Percentiles rank a stretch among this genome's conserved stretches.
Evolutionary conservation across 2,329 filamentous ascomycete species (phyloP).

Genomic region (Fusarium sublunatum): DNA sequence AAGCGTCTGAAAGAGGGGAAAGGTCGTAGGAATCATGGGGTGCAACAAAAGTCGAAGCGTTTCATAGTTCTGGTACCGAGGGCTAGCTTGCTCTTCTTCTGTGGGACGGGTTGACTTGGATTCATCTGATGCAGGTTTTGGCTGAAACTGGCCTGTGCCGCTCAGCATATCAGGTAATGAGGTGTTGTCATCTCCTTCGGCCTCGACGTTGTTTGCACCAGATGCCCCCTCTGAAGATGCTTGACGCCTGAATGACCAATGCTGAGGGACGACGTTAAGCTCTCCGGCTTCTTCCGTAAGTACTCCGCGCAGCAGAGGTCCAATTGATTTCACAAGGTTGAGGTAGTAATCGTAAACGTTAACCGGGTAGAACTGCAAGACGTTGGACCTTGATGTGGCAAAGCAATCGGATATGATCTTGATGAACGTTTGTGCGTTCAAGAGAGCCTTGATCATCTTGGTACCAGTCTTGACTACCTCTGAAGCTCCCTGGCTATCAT

Average conservation of each 20-base stretch:
- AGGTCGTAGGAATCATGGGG: slow-evolving; percentile 81
- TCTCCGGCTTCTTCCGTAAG: slow-evolving; percentile 87
- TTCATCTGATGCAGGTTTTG: slow-evolving; percentile 39
- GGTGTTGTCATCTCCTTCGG: slow-evolving; percentile 46
- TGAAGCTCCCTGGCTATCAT: slow-evolving; percentile 50
- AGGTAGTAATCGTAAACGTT: slow-evolving; percentile 89
- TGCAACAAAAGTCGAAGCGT: slow-evolving; percentile 81
- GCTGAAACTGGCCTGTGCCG: slow-evolving; percentile 44
- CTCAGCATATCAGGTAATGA: slow-evolving; percentile 51
- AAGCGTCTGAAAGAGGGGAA: slow-evolving; percentile 85
- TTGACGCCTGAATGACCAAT: slow-evolving; percentile 63
- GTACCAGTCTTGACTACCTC: slow-evolving; percentile 74
- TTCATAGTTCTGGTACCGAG: slow-evolving; percentile 77
- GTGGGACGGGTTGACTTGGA: slow-evolving; percentile 49
- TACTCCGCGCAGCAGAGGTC: slow-evolving; percentile 80
- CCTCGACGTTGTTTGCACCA: slow-evolving; percentile 34
- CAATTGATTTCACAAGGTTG: slow-evolving; percentile 78
- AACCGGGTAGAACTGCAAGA: slow-evolving; percentile 75
- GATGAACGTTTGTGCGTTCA: slow-evolving; percentile 80
- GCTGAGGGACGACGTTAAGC: slow-evolving; percentile 76
- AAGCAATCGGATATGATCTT: slow-evolving; percentile 81
- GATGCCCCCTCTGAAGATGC: slow-evolving; percentile 42
- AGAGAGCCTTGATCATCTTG: slow-evolving; percentile 78
- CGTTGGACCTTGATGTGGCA: slow-evolving; percentile 72
- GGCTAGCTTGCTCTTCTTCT: slow-evolving; percentile 56